Conservation (phyloP, 192 early-diverging fungal species). For the Coemansia sp. region DNA sequence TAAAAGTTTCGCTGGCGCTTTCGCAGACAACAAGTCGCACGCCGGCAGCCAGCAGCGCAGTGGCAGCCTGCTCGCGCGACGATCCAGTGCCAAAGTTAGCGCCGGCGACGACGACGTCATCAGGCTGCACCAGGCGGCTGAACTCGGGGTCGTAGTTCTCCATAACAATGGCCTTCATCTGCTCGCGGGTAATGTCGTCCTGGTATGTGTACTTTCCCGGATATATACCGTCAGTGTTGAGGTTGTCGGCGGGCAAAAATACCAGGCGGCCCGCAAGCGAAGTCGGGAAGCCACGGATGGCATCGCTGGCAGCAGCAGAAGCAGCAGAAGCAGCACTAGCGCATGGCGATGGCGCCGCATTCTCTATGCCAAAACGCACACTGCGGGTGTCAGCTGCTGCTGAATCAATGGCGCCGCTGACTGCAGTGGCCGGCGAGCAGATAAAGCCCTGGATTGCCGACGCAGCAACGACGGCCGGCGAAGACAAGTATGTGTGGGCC, state of each 20-base stretch:
- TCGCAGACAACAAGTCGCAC: conserved; percentile 85
- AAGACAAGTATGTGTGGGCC: conserved; percentile 91
- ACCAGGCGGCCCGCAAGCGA: conserved; percentile 79
- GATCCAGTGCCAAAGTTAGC: conserved; percentile 98
- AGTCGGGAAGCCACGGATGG: conserved; percentile 71
- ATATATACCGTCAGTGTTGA: conserved; percentile 99
- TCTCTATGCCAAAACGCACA: conserved; percentile 39
- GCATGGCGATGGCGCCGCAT: neutral
- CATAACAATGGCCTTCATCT: conserved; percentile 96
- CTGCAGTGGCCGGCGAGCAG: conserved; percentile 56
- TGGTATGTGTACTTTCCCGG: conserved; percentile 98
- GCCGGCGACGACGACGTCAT: conserved; percentile 87
- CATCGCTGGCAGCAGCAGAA: conserved; percentile 19
- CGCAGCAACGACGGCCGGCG: conserved; percentile 94
- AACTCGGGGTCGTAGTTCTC: conserved; percentile 97
- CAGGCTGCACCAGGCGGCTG: conserved; percentile 61
- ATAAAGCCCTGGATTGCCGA: conserved; percentile 89
- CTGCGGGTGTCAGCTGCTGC: conserved; percentile 14
- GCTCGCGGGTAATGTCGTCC: conserved; percentile 86
- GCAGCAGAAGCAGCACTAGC: conserved; percentile 19
- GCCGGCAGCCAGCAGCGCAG: conserved; percentile 84
- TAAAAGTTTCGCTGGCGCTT: conserved; percentile 96
- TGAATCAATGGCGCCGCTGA: conserved; percentile 14
- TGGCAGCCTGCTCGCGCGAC: conserved; percentile 97
- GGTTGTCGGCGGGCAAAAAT: conserved; percentile 90